Evolutionary conservation across 2,329 filamentous ascomycete species (phyloP), one percentile per base, ranked within the genome.

Genomic region (Aspergillus neotritici): DNA sequence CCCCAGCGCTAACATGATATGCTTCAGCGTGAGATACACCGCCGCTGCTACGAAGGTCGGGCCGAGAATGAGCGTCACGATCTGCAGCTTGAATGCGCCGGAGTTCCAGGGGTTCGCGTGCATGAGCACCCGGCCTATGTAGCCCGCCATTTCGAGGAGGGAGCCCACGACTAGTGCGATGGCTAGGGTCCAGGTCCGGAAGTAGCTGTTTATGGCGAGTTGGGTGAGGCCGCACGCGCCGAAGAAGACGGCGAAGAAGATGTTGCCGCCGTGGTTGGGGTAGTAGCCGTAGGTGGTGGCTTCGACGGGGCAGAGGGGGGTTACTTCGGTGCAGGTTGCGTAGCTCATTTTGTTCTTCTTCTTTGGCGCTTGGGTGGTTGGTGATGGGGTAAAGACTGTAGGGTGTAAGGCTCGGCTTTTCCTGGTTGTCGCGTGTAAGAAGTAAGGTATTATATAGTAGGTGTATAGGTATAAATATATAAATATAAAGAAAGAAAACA

Each of bases 1-100:
- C 5, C 79, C 79, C 41, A 80, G 77, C 37, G 70, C 68, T n/a
- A 76, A 58, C 43, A 80, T 73, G 48, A 81, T 70, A 40, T 79
- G 75, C 31, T 78, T 77, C 10, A 82, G 67, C 4, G 71, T 74
- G 25, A 82, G 57, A 63, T 79, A 80, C 53, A 80, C 74, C 43
- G 68, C 72, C 3, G 72, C 79, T 5, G 73, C 73, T 42, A 75
- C 59, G 58, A 77, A 81, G 14, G 74, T 78, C 5, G 77, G 78
- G 0, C 71, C 74, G 28, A 82, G 72, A 34, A 78, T 77, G 15
- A 81, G 61, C 45, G 70, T 73, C 51, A 76, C 72, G 40, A 81
- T 76, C 49, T 73, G 77, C 50, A 76, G 59, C 38, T 79, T 63
- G 54, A 81, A 81, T 0, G 68, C 70, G 13, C 64, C 51, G 3